Base-by-base conservation (phyloP, 2,329 filamentous ascomycete species). In the Colletotrichum orchidophilum region DNA sequence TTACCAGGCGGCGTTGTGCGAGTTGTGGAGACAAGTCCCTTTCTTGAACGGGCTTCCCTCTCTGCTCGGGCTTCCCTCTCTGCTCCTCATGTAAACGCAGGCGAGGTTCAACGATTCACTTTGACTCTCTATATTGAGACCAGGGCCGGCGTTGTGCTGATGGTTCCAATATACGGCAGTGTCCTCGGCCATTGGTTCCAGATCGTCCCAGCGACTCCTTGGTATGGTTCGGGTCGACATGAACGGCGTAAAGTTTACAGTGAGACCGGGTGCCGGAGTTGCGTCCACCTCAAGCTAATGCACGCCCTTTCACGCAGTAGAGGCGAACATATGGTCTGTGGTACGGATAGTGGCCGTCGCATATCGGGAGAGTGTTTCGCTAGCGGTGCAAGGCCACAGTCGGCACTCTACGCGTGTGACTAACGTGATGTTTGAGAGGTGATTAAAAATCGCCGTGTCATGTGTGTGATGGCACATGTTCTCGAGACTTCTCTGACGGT, bases 321-420 rank as follows among this genome's bases (percentile, higher is more conserved):
- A 68, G 65, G 64, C 66, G 69, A 71, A 71, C 69, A 26, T 53
- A 63, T 71, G 69, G 64, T 69, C 69, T 63, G 69, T 71, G 69
- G n/a, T 50, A n/a, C n/a, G n/a, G n/a, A n/a, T n/a, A 29, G 46
- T 69, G 33, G 31, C 5, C 33, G 59, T 54, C 46, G 24, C 52
- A 63, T 39, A 21, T 52, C 53, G 21, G 65, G 24, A n/a, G 21
- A 49, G 58, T 63, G 64, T 63, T 68, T 71, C 69, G 59, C 27
- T 59, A 58, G 59, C 31, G 31, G 33, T 59, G 59, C 58, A 59
- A 63, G 59, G 46, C 59, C 59, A 53, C 53, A 50, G 27, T 53
- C 24, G 58, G 58, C 13, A 46, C 42, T 46, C 42, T 18, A 29
- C 52, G 33, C 49, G 35, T 42, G 53, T 59, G 53, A 69, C 46